phyloP scores from a whole-genome alignment of 805 yeast genomes.

The Hanseniaspora osmophila region DNA sequence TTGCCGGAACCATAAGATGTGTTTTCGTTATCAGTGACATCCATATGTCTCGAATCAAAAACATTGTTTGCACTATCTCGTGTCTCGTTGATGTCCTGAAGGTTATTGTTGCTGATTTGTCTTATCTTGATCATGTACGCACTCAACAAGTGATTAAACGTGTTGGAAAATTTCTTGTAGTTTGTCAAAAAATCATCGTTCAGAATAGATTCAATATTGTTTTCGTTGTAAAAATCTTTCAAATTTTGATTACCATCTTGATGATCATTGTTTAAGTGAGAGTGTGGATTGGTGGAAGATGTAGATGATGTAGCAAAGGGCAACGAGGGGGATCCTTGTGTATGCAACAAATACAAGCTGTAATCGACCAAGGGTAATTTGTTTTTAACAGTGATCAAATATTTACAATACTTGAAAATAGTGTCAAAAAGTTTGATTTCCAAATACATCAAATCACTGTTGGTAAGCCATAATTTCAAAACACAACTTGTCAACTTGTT shows the following conservation, averaged over 20 bases:
- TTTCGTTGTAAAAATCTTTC: constrained; percentile 28
- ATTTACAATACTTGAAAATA: constrained; percentile 20
- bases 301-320: not conserved
- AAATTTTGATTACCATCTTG: too few relatives aligned
- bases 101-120: too few relatives aligned
- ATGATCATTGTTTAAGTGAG: too few relatives aligned
- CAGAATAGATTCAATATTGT: constrained; percentile 40
- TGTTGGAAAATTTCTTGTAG: constrained; percentile 23
- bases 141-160: not conserved
- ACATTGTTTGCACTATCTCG: too few relatives aligned
- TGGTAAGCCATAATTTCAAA: constrained; percentile 9
- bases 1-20: too few relatives aligned
- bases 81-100: too few relatives aligned
- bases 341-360: not conserved
- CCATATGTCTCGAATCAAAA: too few relatives aligned
- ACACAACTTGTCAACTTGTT: constrained; percentile 10
- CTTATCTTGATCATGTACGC: not conserved
- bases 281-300: too few relatives aligned
- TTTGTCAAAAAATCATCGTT: constrained; percentile 45
- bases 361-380: constrained; percentile 26
- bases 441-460: constrained; percentile 13
- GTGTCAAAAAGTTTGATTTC: constrained; percentile 20
- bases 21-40: too few relatives aligned
- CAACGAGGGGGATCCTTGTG: not conserved
- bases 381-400: constrained; percentile 22